Base-by-base conservation (phyloP, 495 filamentous ascomycete species). In the Podospora comata region DNA sequence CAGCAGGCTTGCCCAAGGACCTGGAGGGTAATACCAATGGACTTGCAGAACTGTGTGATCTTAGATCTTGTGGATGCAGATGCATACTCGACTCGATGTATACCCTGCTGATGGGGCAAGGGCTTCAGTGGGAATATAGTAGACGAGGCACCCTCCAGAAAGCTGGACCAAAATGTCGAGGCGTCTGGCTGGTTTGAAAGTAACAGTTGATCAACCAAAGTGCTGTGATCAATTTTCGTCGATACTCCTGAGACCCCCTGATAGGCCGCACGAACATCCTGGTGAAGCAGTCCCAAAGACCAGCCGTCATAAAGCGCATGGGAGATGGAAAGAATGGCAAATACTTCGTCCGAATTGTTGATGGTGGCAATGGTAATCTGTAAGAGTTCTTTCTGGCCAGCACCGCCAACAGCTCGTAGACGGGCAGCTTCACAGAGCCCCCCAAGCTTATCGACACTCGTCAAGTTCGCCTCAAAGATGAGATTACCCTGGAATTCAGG, bases 251-350 rank as follows among this genome's bases (percentile, higher is more conserved):
- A 76, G 18, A 70, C 26, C 1, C 77, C 82, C 18, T 79, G 56
- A 69, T 92, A 93, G 19, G 89, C 85, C 53, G 70, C 79, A 27
- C 80, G 74, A 0, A 95, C 85, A 66, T 92, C 89, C 55, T 84
- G 77, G 70, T 92, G 89, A 13, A 95, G 76, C 9, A 91, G 79
- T 16, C 80, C 77, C 15, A 93, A 78, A 9, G 90, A 92, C 81
- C 85, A 89, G 9, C 92, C 92, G 73, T 95, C 92, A 69, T 93
- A 94, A 48, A 93, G 81, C 0, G 90, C 91, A 75, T 95, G 92
- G 3, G 91, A 84, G 60, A 93, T 87, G 15, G 91, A 92, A 20
- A 93, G 73, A 1, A 92, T 74, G 4, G 93, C 70, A 70, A 89
- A 88, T 2, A 60, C 67, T 4, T 66, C 71, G 1, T 68, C 67